Evolutionary conservation across 2,329 filamentous ascomycete species (phyloP).

Genomic region (Epichloe aotearoae): DNA sequence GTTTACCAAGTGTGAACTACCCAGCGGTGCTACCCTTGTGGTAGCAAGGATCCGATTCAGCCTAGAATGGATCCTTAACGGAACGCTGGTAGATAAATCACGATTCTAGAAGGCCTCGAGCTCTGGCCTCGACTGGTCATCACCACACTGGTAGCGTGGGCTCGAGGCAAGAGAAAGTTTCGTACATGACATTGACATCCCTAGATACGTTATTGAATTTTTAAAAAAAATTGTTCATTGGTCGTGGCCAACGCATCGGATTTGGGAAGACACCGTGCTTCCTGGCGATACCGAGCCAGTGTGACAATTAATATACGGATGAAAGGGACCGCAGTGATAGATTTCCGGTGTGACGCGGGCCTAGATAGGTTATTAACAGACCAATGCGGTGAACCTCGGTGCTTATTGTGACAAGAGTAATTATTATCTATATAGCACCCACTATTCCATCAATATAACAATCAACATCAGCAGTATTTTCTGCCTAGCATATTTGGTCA

Average conservation of each 20-base stretch:
- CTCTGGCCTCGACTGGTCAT: slow-evolving; percentile 12
- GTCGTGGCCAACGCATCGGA: too few relatives aligned
- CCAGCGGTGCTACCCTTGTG: slow-evolving; percentile 65
- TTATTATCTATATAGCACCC: too few relatives aligned
- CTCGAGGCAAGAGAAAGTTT: slow-evolving; percentile 29
- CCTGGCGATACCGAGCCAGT: too few relatives aligned
- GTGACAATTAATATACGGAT: too few relatives aligned
- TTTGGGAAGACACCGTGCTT: too few relatives aligned
- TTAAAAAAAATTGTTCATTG: too few relatives aligned
- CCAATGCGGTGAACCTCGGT: background rate
- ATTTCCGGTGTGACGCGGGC: too few relatives aligned
- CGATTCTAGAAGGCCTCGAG: slow-evolving; percentile 27
- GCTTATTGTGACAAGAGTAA: background rate
- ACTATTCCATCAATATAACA: background rate
- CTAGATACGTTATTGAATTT: background rate
- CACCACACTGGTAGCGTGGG: slow-evolving; percentile 17
- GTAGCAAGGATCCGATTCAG: slow-evolving; percentile 57
- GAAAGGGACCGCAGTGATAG: too few relatives aligned
- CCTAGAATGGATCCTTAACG: slow-evolving; percentile 64
- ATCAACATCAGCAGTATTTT: background rate
- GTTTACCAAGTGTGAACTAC: slow-evolving; percentile 6
- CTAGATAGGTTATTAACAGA: background rate
- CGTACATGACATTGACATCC: slow-evolving; percentile 19
- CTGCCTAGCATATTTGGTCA: too few relatives aligned
- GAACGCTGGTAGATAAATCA: slow-evolving; percentile 60